Conservation (phyloP, 257 asterid species). For the Striga asiatica region DNA sequence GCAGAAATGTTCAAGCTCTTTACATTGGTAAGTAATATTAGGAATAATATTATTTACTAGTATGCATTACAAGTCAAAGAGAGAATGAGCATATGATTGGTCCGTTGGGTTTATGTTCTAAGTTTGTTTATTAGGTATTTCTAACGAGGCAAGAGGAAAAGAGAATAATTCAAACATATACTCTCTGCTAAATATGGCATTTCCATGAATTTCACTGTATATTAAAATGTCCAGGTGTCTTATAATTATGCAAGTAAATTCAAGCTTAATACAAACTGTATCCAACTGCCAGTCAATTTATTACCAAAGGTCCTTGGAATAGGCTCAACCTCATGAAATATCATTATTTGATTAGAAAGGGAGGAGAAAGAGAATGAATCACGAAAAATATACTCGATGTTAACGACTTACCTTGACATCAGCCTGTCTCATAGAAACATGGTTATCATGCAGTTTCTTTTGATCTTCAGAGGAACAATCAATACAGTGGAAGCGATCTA, state of each 20-base stretch:
- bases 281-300: background rate
- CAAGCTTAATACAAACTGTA: background rate
- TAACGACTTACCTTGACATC: constrained; percentile 47
- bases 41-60: no score
- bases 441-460: constrained; percentile 44
- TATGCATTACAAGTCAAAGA: no score
- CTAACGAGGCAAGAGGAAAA: no score
- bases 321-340: background rate
- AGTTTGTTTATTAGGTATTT: no score
- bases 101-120: no score
- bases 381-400: background rate
- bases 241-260: background rate
- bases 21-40: no score
- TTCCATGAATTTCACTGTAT: no score
- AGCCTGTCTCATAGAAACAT: constrained; percentile 44
- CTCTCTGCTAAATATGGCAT: no score
- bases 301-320: background rate
- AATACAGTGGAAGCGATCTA: constrained; percentile 68
- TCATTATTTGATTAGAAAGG: background rate
- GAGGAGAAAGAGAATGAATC: background rate
- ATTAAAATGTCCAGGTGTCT: background rate
- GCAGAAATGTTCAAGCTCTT: no score
- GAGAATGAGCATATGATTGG: no score
- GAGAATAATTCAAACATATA: no score
- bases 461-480: constrained; percentile 60